Evolutionary conservation across 164 flowering plant species (phyloP), one percentile per base, ranked within the genome.

Genomic region (Berberis thunbergii): DNA sequence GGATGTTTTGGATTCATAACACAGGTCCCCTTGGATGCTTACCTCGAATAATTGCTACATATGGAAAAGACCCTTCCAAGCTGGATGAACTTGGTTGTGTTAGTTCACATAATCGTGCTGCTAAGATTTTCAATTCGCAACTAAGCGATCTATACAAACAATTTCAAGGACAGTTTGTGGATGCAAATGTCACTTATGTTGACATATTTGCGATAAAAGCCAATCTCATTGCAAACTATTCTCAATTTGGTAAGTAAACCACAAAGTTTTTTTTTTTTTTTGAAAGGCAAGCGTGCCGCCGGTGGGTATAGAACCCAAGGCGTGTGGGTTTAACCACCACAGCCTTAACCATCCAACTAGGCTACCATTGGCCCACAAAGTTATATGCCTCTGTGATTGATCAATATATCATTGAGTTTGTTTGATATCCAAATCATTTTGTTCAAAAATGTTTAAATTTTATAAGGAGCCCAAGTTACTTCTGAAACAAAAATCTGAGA

Each of bases 1-100:
- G 96, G 67, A 79, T 77, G 45, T 89, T 87, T 43, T 94, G 99
- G 99, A 79, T 94, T 67, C 99, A 94, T 64, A 94, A 91, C 78
- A 91, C 97, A 0, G 96, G 94, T 43, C 99, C 96, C 12, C 80
- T 89, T 4, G 99, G 97, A 52, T 89, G 97, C 82, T 82, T 94
- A 66, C 68, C 97, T 62, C 96, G 89, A 69, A 87, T 86, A 70
- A 75, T 94, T 52, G 93, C 88, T 5, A 75, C 61, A 55, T 94
- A 91, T 52, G 99, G 97, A 59, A 80, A 79, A 49, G 89, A 94
- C 46, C 79, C 86, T 12, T 78, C 89, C 2, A 91, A 86, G 78
- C 86, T 94, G 50, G 97, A 94, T 68, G 88, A 79, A 52, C 72
- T 74, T 45, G 96, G 97, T 64, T 94, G 99, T 59, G 91, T 94